Percentiles rank a stretch among this genome's conserved stretches.
phyloP scores from a whole-genome alignment of 768 basidiomycete genomes.

The Stropharia rugosoannulata region DNA sequence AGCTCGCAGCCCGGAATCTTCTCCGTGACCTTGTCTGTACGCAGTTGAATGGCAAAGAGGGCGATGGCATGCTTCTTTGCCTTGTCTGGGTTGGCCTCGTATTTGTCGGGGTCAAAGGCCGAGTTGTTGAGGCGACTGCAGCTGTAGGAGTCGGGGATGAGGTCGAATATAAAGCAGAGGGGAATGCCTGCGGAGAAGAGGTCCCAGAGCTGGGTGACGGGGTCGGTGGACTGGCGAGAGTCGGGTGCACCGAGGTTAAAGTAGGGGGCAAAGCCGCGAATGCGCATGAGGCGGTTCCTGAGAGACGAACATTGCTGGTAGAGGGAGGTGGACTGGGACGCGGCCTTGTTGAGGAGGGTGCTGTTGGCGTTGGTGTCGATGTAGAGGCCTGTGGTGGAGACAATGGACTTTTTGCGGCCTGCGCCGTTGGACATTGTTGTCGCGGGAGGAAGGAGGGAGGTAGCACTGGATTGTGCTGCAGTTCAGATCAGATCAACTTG shows the following conservation, averaged over 20 bases:
- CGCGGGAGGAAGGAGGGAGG: slow-evolving; percentile 21
- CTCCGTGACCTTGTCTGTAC: slow-evolving; percentile 56
- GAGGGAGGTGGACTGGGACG: slow-evolving; percentile 84
- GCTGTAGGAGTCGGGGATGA: slow-evolving; percentile 67
- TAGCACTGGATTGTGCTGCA: slow-evolving; percentile 7
- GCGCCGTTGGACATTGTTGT: slow-evolving; percentile 51
- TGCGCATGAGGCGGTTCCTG: slow-evolving; percentile 73
- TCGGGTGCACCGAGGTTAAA: slow-evolving; percentile 62
- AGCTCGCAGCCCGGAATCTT: slow-evolving; percentile 70
- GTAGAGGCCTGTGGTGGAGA: slow-evolving; percentile 59
- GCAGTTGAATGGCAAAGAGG: slow-evolving; percentile 88
- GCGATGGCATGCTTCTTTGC: slow-evolving; percentile 90
- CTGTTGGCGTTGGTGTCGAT: slow-evolving; percentile 78
- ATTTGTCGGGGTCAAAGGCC: slow-evolving; percentile 62
- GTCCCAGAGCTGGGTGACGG: slow-evolving; percentile 93
- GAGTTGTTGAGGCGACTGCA: slow-evolving; percentile 61
- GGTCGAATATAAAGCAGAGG: slow-evolving; percentile 95
- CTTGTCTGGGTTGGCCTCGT: slow-evolving; percentile 73
- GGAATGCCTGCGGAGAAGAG: slow-evolving; percentile 91
- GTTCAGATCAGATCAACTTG: slow-evolving; percentile 20
- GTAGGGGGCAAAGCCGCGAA: slow-evolving; percentile 71
- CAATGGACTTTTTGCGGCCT: slow-evolving; percentile 79
- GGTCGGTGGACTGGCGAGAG: slow-evolving; percentile 80
- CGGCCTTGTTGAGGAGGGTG: slow-evolving; percentile 88
- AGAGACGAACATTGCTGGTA: slow-evolving; percentile 90